These are phyloP conservation scores for Aureobasidium sp. DNA, from an alignment of 2,329 filamentous ascomycete genomes.

Conservation along the genomic window DNA sequence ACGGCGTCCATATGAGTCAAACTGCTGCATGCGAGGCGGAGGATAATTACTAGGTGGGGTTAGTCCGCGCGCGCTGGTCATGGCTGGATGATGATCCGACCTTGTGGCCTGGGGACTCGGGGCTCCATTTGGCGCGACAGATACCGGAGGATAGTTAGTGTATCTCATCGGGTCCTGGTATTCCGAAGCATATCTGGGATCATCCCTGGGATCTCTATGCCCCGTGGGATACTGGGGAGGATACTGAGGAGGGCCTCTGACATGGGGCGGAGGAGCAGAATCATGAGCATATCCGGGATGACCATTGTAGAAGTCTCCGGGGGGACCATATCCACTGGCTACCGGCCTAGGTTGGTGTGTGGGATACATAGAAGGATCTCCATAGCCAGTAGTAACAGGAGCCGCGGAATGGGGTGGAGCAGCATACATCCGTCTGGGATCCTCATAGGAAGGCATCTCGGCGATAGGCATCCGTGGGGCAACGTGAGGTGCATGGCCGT, in stretches of 20 bases:
- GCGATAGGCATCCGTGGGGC: not conserved
- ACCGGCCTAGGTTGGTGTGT: not conserved
- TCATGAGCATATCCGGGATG: conserved; percentile 4
- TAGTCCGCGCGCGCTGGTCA: not conserved
- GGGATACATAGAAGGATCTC: conserved; percentile 7
- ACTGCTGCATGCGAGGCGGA: conserved; percentile 2
- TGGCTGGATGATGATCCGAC: not conserved
- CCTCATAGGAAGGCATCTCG: conserved; percentile 11
- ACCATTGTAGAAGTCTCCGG: conserved; percentile 2
- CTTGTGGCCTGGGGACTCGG: conserved; percentile 7
- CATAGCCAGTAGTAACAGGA: conserved; percentile 3
- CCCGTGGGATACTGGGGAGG: conserved; percentile 8
- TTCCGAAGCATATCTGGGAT: conserved; percentile 10
- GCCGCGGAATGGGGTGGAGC: conserved; percentile 3
- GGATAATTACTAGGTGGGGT: conserved; percentile 8
- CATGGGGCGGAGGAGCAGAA: not conserved
- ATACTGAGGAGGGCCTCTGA: conserved; percentile 13
- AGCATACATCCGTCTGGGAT: conserved; percentile 7
- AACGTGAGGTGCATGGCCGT: not conserved
- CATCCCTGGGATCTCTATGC: conserved; percentile 18
- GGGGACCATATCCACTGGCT: not conserved
- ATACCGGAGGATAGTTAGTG: not conserved
- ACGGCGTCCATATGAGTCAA: conserved; percentile 15
- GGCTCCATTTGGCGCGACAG: not conserved
- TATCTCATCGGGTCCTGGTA: conserved; percentile 24